phyloP scores from a whole-genome alignment of 306 rosid genomes.

The Cucumis cinereus region DNA sequence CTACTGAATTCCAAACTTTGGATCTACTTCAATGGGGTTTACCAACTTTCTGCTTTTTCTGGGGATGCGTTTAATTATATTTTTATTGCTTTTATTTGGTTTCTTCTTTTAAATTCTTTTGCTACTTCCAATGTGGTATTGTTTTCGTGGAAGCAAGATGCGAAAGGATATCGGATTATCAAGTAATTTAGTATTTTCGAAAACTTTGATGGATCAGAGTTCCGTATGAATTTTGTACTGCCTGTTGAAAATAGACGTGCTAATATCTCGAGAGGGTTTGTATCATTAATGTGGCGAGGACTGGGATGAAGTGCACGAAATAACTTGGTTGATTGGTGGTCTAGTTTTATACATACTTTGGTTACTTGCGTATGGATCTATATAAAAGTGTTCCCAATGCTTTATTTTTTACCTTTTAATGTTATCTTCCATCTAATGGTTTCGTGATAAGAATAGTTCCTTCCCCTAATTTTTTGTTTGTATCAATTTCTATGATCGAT shows the following conservation, averaged over 20 bases:
- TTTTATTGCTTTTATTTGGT: not conserved
- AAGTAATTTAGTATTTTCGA: not conserved
- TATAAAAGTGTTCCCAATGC: not conserved
- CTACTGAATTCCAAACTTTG: not conserved
- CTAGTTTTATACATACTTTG: not conserved
- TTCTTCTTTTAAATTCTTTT: not conserved
- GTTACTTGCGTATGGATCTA: not conserved
- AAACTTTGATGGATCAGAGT: not conserved
- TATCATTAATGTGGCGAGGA: not conserved
- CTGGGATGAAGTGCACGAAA: not conserved
- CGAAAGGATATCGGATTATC: not conserved
- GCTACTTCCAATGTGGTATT: not conserved
- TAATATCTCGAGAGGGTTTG: not conserved
- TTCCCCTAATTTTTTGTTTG: not conserved
- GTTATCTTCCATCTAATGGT: not conserved
- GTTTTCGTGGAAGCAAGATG: not conserved
- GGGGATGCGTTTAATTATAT: not conserved
- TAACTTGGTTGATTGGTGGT: not conserved
- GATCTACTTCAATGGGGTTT: not conserved
- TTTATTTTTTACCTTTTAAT: not conserved
- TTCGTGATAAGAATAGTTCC: not conserved
- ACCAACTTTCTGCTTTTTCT: not conserved
- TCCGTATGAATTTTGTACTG: not conserved
- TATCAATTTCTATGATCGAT: not conserved
- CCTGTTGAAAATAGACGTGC: not conserved